phyloP scores from a whole-genome alignment of 2,329 filamentous ascomycete species.

The Penicillium freii region DNA sequence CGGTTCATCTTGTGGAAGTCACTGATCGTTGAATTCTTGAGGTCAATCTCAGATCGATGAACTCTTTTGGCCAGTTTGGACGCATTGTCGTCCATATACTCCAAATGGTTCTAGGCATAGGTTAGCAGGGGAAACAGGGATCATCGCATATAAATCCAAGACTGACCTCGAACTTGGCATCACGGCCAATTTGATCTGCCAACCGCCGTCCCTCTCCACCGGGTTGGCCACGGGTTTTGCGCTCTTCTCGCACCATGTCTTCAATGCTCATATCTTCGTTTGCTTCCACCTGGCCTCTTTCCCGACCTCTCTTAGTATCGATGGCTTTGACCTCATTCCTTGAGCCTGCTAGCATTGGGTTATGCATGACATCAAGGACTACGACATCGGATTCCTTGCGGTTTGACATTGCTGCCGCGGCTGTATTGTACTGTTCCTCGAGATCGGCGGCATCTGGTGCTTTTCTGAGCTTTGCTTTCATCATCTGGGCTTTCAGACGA shows the following conservation, averaged over 20 bases:
- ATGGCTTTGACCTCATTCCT: conserved; percentile 73
- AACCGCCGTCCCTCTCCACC: conserved; percentile 79
- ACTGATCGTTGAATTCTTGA: conserved; percentile 81
- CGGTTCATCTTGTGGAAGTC: conserved; percentile 89
- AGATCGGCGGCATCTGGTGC: conserved; percentile 72
- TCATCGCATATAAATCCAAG: not conserved
- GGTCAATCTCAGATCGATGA: conserved; percentile 80
- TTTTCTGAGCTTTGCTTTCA: conserved; percentile 87
- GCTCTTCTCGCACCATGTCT: conserved; percentile 95
- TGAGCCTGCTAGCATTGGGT: conserved; percentile 77
- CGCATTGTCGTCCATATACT: conserved; percentile 98
- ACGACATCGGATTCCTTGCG: conserved; percentile 65
- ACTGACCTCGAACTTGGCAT: conserved; percentile 74
- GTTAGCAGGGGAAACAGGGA: not conserved
- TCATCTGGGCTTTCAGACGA: conserved; percentile 85
- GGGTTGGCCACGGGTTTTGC: conserved; percentile 72
- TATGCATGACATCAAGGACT: conserved; percentile 83
- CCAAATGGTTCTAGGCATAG: conserved; percentile 66
- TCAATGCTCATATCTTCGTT: conserved; percentile 96
- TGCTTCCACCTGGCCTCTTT: conserved; percentile 80
- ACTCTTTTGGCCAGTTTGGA: conserved; percentile 81
- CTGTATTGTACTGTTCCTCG: conserved; percentile 79
- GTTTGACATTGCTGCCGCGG: conserved; percentile 61
- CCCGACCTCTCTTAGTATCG: conserved; percentile 75
- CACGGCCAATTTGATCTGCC: conserved; percentile 91